A percentile compares a stretch with the other conserved stretches of the same genome.
Evolutionary conservation across 2,329 filamentous ascomycete genomes (phyloP).

Genomic region (Dactylella cylindrospora): DNA sequence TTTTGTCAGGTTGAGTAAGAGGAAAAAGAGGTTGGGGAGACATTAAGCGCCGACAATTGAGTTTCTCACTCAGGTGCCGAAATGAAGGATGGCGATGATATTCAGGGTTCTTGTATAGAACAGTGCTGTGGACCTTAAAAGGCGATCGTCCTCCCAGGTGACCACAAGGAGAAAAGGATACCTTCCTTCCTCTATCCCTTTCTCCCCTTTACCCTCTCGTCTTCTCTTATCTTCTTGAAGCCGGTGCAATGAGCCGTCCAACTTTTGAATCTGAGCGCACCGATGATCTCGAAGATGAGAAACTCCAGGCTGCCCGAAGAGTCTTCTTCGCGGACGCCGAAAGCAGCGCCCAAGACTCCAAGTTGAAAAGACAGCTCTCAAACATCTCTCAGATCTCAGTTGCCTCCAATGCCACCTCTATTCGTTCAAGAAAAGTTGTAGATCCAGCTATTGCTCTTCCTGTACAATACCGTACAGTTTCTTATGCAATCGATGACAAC

Average conservation of each 20-base stretch:
- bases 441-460: slow-evolving; percentile 34
- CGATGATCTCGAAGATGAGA: slow-evolving; percentile 30
- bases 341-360: not conserved
- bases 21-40: too few relatives aligned
- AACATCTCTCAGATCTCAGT: slow-evolving; percentile 1
- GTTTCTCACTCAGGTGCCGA: slow-evolving; percentile 16
- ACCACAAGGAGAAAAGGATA: slow-evolving; percentile 10
- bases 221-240: slow-evolving; percentile 10
- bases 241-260: slow-evolving; percentile 34
- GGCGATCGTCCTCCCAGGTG: slow-evolving; percentile 12
- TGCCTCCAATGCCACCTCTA: slow-evolving; percentile 17
- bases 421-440: slow-evolving; percentile 21
- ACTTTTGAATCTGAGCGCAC: slow-evolving; percentile 35
- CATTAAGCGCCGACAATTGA: slow-evolving; percentile 16
- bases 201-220: slow-evolving; percentile 8
- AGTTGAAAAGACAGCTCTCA: too few relatives aligned
- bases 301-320: slow-evolving; percentile 22
- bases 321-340: slow-evolving; percentile 25
- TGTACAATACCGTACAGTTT: slow-evolving; percentile 37
- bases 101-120: slow-evolving; percentile 28
- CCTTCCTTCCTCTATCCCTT: not conserved
- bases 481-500: slow-evolving; percentile 32
- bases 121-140: slow-evolving; percentile 26
- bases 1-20: too few relatives aligned
- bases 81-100: slow-evolving; percentile 8